Evolutionary conservation across 2,329 filamentous ascomycete genomes (phyloP).

Genomic region (Aspergillus japonicus): DNA sequence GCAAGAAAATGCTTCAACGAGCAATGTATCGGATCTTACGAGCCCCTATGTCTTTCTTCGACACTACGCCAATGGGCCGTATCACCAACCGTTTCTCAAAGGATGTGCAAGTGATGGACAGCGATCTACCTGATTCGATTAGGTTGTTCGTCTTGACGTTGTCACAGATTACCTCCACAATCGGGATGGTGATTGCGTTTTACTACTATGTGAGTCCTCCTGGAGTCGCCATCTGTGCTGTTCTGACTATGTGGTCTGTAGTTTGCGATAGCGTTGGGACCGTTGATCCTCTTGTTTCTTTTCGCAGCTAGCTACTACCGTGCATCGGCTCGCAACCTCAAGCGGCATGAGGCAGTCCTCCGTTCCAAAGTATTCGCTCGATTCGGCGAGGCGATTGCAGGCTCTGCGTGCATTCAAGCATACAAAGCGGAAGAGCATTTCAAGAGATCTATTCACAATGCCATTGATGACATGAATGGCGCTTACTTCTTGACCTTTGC

Average conservation of each 20-base stretch:
- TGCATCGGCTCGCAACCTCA: conserved; percentile 86
- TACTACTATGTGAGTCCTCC: conserved; percentile 69
- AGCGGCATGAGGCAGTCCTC: conserved; percentile 87
- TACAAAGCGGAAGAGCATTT: conserved; percentile 82
- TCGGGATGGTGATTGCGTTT: conserved; percentile 88
- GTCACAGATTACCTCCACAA: conserved; percentile 77
- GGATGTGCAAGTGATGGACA: conserved; percentile 96
- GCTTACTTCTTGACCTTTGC: conserved; percentile 95
- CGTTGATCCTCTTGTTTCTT: conserved; percentile 73
- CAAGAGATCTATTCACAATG: conserved; percentile 62
- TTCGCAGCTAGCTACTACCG: conserved; percentile 86
- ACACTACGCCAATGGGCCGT: conserved; percentile 89
- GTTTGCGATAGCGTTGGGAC: conserved; percentile 69
- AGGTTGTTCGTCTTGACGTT: conserved; percentile 89
- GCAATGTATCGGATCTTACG: conserved; percentile 74
- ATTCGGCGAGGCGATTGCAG: conserved; percentile 81
- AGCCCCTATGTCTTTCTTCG: conserved; percentile 85
- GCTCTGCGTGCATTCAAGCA: conserved; percentile 77
- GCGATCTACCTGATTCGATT: conserved; percentile 82
- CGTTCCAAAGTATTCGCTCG: conserved; percentile 86
- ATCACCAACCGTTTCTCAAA: conserved; percentile 96
- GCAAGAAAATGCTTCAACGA: conserved; percentile 74
- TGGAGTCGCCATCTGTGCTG: not conserved
- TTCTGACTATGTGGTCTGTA: conserved; percentile 9
- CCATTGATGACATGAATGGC: conserved; percentile 88